phyloP scores from a whole-genome alignment of 78 protist genomes.

The Bodo saltans region DNA sequence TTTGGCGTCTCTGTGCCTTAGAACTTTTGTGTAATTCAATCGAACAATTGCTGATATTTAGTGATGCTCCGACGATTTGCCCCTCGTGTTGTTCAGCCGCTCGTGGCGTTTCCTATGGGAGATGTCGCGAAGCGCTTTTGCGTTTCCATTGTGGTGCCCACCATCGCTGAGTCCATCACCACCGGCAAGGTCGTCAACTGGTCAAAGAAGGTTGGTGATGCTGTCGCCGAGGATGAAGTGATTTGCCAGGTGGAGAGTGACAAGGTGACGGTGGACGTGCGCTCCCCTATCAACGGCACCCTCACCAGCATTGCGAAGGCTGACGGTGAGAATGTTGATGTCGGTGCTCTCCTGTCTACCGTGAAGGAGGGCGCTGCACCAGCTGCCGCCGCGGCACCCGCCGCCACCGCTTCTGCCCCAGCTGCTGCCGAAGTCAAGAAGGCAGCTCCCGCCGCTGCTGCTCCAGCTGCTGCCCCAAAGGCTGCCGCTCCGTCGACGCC shows the following conservation, averaged over 20 bases:
- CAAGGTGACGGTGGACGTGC: constrained; percentile 76
- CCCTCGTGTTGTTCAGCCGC: too few species aligned
- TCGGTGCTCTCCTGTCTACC: constrained; percentile 57
- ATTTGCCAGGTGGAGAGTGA: constrained; percentile 77
- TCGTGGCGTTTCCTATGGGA: too few species aligned
- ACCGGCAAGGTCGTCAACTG: constrained; percentile 28
- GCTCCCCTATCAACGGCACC: constrained; percentile 72
- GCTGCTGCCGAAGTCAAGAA: background rate
- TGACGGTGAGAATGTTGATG: constrained; percentile 67
- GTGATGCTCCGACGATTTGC: too few species aligned
- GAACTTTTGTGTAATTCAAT: too few species aligned
- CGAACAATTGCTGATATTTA: too few species aligned
- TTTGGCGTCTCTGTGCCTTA: too few species aligned
- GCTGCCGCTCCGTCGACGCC: constrained; percentile 16
- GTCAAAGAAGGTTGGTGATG: constrained; percentile 61
- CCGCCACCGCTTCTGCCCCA: constrained; percentile 30
- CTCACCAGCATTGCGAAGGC: constrained; percentile 47
- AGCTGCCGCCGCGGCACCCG: constrained; percentile 38
- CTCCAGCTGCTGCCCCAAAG: background rate
- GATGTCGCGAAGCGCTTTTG: constrained; percentile 6
- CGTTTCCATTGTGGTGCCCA: background rate
- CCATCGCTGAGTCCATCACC: constrained; percentile 41
- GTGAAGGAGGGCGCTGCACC: constrained; percentile 61
- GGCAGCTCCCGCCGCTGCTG: background rate
- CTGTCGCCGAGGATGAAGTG: constrained; percentile 74